phyloP scores from a whole-genome alignment of 768 basidiomycete genomes.

The Russula sp. region DNA sequence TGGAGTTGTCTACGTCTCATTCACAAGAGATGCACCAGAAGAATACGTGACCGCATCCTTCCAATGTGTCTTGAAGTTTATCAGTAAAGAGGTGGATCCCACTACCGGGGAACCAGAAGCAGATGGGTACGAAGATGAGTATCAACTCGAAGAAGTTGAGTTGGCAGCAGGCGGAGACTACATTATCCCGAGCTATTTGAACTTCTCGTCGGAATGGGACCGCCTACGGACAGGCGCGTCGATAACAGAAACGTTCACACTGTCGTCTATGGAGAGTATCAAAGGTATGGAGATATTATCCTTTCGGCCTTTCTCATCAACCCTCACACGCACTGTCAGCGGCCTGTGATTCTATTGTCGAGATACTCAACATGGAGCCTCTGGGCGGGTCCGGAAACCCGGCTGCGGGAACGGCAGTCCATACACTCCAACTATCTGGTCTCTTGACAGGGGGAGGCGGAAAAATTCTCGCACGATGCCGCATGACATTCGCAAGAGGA shows the following conservation, averaged over 20 bases:
- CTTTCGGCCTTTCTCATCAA: constrained; percentile 16
- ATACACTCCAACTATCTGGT: constrained; percentile 91
- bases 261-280: constrained; percentile 87
- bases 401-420: constrained; percentile 67
- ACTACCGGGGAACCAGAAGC: constrained; percentile 92
- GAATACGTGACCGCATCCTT: constrained; percentile 81
- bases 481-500: constrained; percentile 91
- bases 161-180: constrained; percentile 85
- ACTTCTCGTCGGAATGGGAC: constrained; percentile 95
- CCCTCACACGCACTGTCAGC: constrained; percentile 42
- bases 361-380: constrained; percentile 95
- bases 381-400: constrained; percentile 87
- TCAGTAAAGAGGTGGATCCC: constrained; percentile 97
- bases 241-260: constrained; percentile 88
- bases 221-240: constrained; percentile 70
- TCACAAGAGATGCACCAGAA: constrained; percentile 74
- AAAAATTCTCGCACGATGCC: constrained; percentile 89
- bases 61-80: constrained; percentile 86
- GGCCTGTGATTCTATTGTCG: constrained; percentile 93
- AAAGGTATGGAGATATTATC: constrained; percentile 56
- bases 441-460: constrained; percentile 88
- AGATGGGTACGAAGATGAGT: constrained; percentile 99
- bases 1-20: constrained; percentile 89
- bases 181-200: constrained; percentile 89
- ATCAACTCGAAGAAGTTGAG: constrained; percentile 94